These are phyloP conservation scores for Iris macrosiphon DNA, from an alignment of 106 monocot species.

Conservation along the genomic window DNA sequence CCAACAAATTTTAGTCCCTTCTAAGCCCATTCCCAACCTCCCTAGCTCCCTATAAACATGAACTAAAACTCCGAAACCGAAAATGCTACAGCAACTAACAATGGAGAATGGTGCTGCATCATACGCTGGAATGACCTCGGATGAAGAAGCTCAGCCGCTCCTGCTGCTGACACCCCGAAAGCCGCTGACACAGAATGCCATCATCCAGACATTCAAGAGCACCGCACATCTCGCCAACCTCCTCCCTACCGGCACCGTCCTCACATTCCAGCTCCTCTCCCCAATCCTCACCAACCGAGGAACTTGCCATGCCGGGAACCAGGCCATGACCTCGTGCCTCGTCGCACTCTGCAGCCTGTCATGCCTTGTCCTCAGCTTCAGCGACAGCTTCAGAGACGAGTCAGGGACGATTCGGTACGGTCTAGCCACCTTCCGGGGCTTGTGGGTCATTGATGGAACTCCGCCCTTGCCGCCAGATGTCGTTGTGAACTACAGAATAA, in stretches of 20 bases:
- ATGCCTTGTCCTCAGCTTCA: conserved; percentile 44
- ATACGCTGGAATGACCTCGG: neutral
- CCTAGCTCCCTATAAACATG: too few species aligned
- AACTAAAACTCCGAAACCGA: too few species aligned
- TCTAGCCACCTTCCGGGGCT: conserved; percentile 29
- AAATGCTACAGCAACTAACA: too few species aligned
- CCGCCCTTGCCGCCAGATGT: conserved; percentile 11
- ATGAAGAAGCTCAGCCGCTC: conserved; percentile 14
- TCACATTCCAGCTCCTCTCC: conserved; percentile 33
- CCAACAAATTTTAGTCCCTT: too few species aligned
- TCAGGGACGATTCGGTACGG: conserved; percentile 20
- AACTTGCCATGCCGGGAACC: conserved; percentile 5
- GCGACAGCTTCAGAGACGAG: conserved; percentile 36
- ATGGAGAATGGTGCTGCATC: neutral
- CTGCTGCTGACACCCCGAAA: neutral
- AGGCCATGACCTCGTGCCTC: conserved; percentile 18
- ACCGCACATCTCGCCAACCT: conserved; percentile 39
- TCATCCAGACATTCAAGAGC: conserved; percentile 24
- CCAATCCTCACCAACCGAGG: conserved; percentile 31
- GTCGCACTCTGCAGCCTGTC: conserved; percentile 26
- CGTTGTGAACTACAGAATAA: conserved; percentile 14
- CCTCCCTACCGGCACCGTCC: conserved; percentile 37
- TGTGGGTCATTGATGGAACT: conserved; percentile 50
- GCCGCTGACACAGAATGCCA: conserved; percentile 8
- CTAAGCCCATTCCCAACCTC: too few species aligned